A percentile compares a stretch with the other conserved stretches of the same genome.
These are phyloP conservation scores for Coemansia sp. DNA, from an alignment of 192 early-diverging fungal genomes.

Conservation along the genomic window DNA sequence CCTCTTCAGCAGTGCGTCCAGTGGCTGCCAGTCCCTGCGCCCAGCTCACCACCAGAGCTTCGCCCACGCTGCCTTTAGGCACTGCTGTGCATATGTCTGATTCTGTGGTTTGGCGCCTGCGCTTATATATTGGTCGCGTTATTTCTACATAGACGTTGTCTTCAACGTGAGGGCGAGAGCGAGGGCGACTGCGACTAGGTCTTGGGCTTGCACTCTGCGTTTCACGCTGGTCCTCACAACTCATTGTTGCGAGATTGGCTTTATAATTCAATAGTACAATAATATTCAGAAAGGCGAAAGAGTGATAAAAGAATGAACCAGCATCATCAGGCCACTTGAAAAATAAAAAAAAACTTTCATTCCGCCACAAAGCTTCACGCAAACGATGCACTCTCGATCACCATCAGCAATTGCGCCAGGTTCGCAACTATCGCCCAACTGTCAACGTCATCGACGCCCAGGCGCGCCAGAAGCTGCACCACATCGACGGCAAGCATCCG, in stretches of 20 bases:
- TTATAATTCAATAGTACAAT: background rate
- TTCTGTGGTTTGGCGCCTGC: background rate
- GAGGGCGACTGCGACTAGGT: background rate
- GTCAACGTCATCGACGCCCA: constrained; percentile 19
- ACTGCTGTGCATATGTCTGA: background rate
- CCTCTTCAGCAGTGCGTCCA: background rate
- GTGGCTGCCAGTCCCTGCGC: background rate
- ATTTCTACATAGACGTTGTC: background rate
- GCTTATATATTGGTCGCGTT: background rate
- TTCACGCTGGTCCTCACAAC: background rate
- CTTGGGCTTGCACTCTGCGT: background rate
- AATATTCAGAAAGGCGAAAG: background rate
- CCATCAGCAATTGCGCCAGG: constrained; percentile 36
- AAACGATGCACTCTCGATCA: constrained; percentile 33
- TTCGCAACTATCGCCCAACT: constrained; percentile 12
- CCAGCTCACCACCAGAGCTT: background rate
- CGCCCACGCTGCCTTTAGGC: background rate
- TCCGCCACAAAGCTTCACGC: background rate
- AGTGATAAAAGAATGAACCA: background rate
- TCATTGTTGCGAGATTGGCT: background rate
- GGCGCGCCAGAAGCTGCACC: constrained; percentile 23
- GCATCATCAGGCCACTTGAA: background rate
- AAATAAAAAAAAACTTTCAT: background rate
- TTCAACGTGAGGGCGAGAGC: background rate
- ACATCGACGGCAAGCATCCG: constrained; percentile 21